Base-by-base conservation (phyloP, 805 yeast genomes). In the Blastobotrys mokoenaii region DNA sequence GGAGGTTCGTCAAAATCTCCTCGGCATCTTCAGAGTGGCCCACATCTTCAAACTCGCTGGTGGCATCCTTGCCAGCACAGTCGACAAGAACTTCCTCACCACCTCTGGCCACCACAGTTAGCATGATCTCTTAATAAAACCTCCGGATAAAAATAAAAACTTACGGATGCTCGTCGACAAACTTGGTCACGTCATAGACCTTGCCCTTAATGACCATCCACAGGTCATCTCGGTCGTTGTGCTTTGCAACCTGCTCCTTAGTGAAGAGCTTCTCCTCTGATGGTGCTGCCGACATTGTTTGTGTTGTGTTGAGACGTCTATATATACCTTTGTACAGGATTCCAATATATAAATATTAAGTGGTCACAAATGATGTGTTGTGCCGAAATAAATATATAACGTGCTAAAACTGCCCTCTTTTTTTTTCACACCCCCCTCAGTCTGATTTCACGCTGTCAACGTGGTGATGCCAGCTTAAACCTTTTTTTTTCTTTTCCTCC, bases 21-120 rank as follows among this genome's bases (percentile, higher is more conserved):
- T 80, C 79, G 35, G 99, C 97, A 55, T 89, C 96, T 51, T 89
- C 97, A 31, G 97, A 87, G 69, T 93, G 99, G 31, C 99, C 99
- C 62, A 93, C 89, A 60, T 87, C 96, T 78, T 80, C 77, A 53
- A 79, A 80, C 18, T 80, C 76, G 41, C 62, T 67, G 11, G 85
- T 79, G 44, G 88, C 89, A 62, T 87, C 95, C 48, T 74, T 73
- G 38, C 95, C 96, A 29, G 84, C 95, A 59, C 79, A 74, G 55
- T 85, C 95, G 42, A 77, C 65, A 46, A 86, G 70, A 29, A 85
- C 84, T 60, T 85, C 95, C 46, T 80, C 82, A 46, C 95, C 95
- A 60, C 95, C 95, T 32, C 64, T 59, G 38, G n/a, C n/a, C n/a
- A n/a, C n/a, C n/a, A n/a, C 30, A 16, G 27, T 38, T 18, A 22